Conservation (phyloP, 2,329 filamentous ascomycete genomes). For the Aspergillus pseudonomiae region DNA sequence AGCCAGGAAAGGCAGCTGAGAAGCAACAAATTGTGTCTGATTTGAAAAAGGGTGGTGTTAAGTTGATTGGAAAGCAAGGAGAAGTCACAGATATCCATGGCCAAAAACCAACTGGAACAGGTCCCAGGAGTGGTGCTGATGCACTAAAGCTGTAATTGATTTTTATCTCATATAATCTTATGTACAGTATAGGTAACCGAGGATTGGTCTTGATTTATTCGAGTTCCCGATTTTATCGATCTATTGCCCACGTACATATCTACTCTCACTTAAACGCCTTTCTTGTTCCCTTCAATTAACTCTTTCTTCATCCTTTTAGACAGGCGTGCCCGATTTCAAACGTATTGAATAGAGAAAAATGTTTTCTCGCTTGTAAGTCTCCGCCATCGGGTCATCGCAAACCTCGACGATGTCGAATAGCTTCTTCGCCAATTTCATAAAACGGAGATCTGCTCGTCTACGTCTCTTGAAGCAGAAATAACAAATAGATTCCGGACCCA, state of each 20-base stretch:
- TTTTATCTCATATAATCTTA: neutral
- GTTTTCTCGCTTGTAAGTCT: conserved; percentile 40
- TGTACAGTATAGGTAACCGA: neutral
- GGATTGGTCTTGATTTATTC: neutral
- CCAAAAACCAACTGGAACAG: conserved; percentile 60
- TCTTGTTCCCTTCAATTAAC: neutral
- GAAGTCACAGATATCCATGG: conserved; percentile 83
- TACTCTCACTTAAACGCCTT: neutral
- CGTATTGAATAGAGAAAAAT: conserved; percentile 44
- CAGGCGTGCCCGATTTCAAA: conserved; percentile 22
- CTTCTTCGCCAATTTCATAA: conserved; percentile 72
- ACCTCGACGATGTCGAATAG: conserved; percentile 66
- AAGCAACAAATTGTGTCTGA: conserved; percentile 64
- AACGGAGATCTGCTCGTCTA: conserved; percentile 76
- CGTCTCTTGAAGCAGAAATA: conserved; percentile 96
- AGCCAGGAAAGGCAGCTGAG: conserved; percentile 46
- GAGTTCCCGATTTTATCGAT: neutral
- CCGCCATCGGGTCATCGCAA: conserved; percentile 54
- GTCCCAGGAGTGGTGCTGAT: conserved; percentile 31
- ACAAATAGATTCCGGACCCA: conserved; percentile 67
- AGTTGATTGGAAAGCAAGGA: conserved; percentile 88
- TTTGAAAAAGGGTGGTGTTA: conserved; percentile 83
- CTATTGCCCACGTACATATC: neutral
- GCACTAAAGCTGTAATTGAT: conserved; percentile 38
- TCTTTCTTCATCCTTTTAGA: neutral